Evolutionary conservation across 768 basidiomycete species (phyloP), one percentile per base, ranked within the genome.

Genomic region (Panaeolus cyanescens): DNA sequence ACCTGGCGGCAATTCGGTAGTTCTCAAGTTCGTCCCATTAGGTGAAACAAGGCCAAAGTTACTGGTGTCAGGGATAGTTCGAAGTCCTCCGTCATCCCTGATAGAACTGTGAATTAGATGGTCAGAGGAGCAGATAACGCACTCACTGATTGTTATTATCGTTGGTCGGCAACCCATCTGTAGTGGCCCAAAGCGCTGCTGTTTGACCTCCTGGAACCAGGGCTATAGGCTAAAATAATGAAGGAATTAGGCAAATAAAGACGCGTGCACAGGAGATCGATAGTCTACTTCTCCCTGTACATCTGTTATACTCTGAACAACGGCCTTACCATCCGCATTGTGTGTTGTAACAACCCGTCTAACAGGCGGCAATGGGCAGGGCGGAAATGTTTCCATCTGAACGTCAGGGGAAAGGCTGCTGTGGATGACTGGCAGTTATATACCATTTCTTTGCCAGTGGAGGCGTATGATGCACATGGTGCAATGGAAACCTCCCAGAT

Each of bases 1-100:
- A 4, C 84, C 84, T 37, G 86, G 86, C 5, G 79, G 83, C 4
- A 88, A 70, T 45, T 86, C 85, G 1, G 85, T 87, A 53, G 78
- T 80, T 45, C 79, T 78, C 20, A 84, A 65, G 60, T 81, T 83
- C 6, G 83, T 79, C 10, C 84, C 84, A 32, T 67, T 73, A 4
- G 74, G 74, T 39, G 75, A 76, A 39, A 80, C 75, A 15, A 87
- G 71, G 1, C 81, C 79, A 32, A 81, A 70, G 62, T 80, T 80
- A 17, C 68, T 60, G n/a, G 61, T 39, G 37, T 75, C 76, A 5
- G 79, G 75, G 13, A 82, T 72, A 30, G 61, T 60, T 31, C 85
- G 77, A 12, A 65, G 69, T 12, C 77, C 81, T 13, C 85, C 85
- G 62, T 87, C 85, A n/a, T 80, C 76, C 22, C 85, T 85, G 69